Evolutionary conservation across 2,329 filamentous ascomycete species (phyloP), one percentile per base, ranked within the genome.

Genomic region (Alternaria sp.): DNA sequence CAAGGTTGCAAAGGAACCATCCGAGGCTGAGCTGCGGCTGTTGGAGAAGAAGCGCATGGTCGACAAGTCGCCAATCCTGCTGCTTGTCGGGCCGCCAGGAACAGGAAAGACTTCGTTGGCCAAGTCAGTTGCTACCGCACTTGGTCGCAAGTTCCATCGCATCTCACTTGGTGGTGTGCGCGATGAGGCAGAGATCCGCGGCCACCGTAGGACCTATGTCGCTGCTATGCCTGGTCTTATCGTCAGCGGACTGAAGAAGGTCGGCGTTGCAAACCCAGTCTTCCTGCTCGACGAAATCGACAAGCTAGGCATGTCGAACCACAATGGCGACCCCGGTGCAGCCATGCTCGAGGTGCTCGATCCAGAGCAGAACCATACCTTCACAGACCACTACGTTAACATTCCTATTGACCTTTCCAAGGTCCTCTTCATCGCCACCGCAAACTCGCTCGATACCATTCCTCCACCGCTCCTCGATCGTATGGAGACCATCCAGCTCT

Each of bases 321-420:
- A 96, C 79, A 94, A 99, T 70, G 96, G 96, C 44, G 96, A 99
- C 75, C 96, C 96, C 4, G 96, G 93, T 19, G 96, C 96, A 21
- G 96, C 96, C 9, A 97, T 99, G 95, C 89, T 99, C 13, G 96
- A 99, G 80, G 96, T 99, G 11, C 86, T 99, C 49, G 96, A 99
- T 75, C 96, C 96, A 0, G 96, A 99, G 80, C 96, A 99, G 82
- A 99, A 99, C 77, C 88, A 96, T 80, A 91, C 89, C 10, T 99
- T 99, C 81, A 92, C 90, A 28, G 96, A 99, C 77, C 96, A 99
- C 81, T 99, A 98, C 79, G 89, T 99, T 78, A 94, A 94, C 74
- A 93, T 97, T 66, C 95, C 96, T 0, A 93, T 98, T 69, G 96
- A 99, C 77, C 86, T 99, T 19, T 97, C 93, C 82, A 97, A 97